Evolutionary conservation across 345 rosid species (phyloP).

Genomic region (Sisymbrium altissimum): DNA sequence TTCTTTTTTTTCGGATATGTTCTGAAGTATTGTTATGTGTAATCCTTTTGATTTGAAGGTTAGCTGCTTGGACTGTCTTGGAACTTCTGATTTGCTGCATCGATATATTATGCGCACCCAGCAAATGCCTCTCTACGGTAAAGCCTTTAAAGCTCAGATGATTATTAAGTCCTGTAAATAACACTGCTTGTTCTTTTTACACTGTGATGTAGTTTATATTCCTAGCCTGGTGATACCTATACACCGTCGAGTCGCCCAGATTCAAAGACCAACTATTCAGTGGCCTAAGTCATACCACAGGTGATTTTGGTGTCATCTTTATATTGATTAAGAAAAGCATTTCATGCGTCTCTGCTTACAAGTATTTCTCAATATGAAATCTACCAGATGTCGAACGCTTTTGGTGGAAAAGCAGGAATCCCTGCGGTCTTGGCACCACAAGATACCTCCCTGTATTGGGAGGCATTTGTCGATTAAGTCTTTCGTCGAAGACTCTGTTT

Average conservation of each 20-base stretch:
- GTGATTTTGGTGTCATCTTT: slow-evolving; percentile 38
- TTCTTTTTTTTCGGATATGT: slow-evolving; percentile 1
- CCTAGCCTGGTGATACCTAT: slow-evolving; percentile 60
- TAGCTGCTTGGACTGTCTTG: slow-evolving; percentile 67
- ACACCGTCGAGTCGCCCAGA: slow-evolving; percentile 70
- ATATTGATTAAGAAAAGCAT: neutral
- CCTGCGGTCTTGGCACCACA: slow-evolving; percentile 71
- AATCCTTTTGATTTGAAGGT: slow-evolving; percentile 47
- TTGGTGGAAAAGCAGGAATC: slow-evolving; percentile 63
- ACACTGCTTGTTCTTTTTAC: neutral
- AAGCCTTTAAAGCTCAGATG: neutral
- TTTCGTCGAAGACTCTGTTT: slow-evolving; percentile 68
- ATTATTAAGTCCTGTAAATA: slow-evolving; percentile 7
- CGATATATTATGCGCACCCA: slow-evolving; percentile 67
- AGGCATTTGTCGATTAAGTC: slow-evolving; percentile 77
- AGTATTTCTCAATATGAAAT: slow-evolving; percentile 22
- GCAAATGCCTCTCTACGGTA: slow-evolving; percentile 74
- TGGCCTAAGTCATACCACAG: slow-evolving; percentile 93
- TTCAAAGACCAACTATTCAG: slow-evolving; percentile 75
- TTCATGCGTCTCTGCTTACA: slow-evolving; percentile 14
- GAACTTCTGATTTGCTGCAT: slow-evolving; percentile 68
- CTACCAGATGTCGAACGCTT: slow-evolving; percentile 61
- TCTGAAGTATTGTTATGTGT: slow-evolving; percentile 15
- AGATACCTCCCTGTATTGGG: slow-evolving; percentile 66
- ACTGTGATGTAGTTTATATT: slow-evolving; percentile 59